phyloP scores from a whole-genome alignment of 2,329 filamentous ascomycete genomes.

The Claviceps capensis region DNA sequence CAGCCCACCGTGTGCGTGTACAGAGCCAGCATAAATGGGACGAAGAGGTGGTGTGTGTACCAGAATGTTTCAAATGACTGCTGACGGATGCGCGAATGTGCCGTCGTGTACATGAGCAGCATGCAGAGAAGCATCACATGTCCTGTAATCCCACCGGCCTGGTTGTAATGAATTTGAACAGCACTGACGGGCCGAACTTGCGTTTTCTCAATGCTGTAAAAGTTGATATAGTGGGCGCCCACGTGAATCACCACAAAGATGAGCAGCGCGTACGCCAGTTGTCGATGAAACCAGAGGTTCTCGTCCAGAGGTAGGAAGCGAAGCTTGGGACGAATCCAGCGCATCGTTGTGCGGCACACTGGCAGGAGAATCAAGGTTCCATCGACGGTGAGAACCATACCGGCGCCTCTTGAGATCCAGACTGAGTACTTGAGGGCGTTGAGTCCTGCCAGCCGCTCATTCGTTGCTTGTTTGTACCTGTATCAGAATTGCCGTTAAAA shows the following conservation, averaged over 20 bases:
- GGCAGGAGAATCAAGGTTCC: slow-evolving; percentile 79
- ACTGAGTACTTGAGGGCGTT: slow-evolving; percentile 80
- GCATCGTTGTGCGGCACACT: slow-evolving; percentile 84
- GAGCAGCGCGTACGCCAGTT: slow-evolving; percentile 80
- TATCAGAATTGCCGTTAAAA: not conserved
- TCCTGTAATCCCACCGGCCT: slow-evolving; percentile 84
- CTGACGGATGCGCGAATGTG: slow-evolving; percentile 84
- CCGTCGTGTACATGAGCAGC: slow-evolving; percentile 94
- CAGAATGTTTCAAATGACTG: slow-evolving; percentile 98
- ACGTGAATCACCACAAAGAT: slow-evolving; percentile 71
- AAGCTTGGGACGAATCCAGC: slow-evolving; percentile 73
- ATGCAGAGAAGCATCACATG: slow-evolving; percentile 99
- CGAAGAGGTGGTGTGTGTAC: slow-evolving; percentile 98
- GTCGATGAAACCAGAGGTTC: slow-evolving; percentile 91
- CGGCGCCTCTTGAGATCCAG: slow-evolving; percentile 91
- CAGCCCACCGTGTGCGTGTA: slow-evolving; percentile 95
- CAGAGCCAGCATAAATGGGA: slow-evolving; percentile 83
- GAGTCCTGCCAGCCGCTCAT: slow-evolving; percentile 56
- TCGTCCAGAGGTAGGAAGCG: slow-evolving; percentile 89
- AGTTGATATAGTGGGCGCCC: slow-evolving; percentile 86
- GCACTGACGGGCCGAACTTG: slow-evolving; percentile 73
- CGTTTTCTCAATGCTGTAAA: slow-evolving; percentile 82
- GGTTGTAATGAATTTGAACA: slow-evolving; percentile 79
- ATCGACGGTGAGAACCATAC: slow-evolving; percentile 72
- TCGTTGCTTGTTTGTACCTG: slow-evolving; percentile 66